These are phyloP conservation scores for Trifolium repens DNA, from an alignment of 306 rosid species.

Conservation along the genomic window DNA sequence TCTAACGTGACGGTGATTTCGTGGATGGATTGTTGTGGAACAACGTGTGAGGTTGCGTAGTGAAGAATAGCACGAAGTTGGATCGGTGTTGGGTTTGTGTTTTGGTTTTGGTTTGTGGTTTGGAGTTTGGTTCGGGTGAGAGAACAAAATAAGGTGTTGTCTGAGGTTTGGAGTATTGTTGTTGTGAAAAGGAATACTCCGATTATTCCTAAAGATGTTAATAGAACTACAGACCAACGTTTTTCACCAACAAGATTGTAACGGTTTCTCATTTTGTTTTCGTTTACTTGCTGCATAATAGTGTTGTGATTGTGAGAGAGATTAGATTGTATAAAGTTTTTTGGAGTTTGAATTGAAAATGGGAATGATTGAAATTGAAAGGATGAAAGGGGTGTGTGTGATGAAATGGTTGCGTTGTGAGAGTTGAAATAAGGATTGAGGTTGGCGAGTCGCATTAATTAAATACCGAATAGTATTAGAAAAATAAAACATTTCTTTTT, in stretches of 20 bases:
- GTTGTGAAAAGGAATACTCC: conserved; percentile 52
- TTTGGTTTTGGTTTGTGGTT: background rate
- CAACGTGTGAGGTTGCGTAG: conserved; percentile 70
- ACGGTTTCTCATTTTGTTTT: conserved; percentile 45
- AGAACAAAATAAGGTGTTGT: conserved; percentile 53
- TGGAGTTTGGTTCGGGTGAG: conserved; percentile 20
- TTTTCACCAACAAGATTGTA: background rate
- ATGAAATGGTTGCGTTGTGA: background rate
- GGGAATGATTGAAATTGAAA: background rate
- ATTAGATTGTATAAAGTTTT: background rate
- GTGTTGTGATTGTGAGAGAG: background rate
- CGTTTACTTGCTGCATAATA: conserved; percentile 13
- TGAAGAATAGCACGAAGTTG: conserved; percentile 70
- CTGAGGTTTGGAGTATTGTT: conserved; percentile 42
- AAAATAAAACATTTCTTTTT: too few relatives aligned
- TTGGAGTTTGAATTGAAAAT: background rate
- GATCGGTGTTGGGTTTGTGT: conserved; percentile 16
- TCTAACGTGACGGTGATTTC: conserved; percentile 65
- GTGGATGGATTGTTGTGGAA: conserved; percentile 64
- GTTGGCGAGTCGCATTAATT: background rate
- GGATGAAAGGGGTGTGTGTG: background rate
- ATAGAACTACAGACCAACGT: conserved; percentile 21
- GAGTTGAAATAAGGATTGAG: background rate
- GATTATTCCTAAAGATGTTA: conserved; percentile 42
- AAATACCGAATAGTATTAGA: too few relatives aligned